Conservation (phyloP, 768 basidiomycete species). For the Austroboletus eburneus region DNA sequence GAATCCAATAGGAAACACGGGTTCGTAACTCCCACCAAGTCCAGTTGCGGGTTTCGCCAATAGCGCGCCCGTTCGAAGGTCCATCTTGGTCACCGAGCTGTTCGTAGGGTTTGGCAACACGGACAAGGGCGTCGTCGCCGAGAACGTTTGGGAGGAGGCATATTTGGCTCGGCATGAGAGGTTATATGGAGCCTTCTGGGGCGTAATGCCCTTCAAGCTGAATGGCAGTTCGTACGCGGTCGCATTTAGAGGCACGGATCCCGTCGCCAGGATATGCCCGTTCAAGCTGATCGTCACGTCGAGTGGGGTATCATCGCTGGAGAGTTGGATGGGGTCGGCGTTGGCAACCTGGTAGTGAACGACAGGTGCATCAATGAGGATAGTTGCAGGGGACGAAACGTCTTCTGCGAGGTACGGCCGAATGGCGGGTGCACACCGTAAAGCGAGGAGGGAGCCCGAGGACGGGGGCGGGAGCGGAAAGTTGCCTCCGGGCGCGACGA, state of each 20-base stretch:
- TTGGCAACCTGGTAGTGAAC: slow-evolving; percentile 45
- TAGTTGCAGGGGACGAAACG: slow-evolving; percentile 36
- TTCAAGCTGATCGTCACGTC: slow-evolving; percentile 44
- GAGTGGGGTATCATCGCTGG: slow-evolving; percentile 20
- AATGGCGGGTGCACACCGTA: slow-evolving; percentile 56
- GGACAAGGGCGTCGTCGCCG: slow-evolving; percentile 41
- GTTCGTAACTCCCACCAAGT: slow-evolving; percentile 44
- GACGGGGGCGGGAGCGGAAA: slow-evolving; percentile 40
- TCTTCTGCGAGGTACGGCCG: slow-evolving; percentile 60
- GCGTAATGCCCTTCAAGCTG: slow-evolving; percentile 42
- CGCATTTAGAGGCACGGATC: slow-evolving; percentile 47
- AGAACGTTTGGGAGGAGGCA: slow-evolving; percentile 41
- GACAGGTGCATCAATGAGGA: slow-evolving; percentile 52
- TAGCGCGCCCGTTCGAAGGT: slow-evolving; percentile 53
- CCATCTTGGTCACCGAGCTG: slow-evolving; percentile 61
- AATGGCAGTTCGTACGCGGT: slow-evolving; percentile 48
- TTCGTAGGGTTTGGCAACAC: slow-evolving; percentile 48
- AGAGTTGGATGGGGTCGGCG: slow-evolving; percentile 39
- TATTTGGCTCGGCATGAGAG: slow-evolving; percentile 26
- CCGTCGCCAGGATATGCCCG: slow-evolving; percentile 40
- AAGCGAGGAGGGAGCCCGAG: slow-evolving; percentile 44
- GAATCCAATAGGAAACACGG: slow-evolving; percentile 45
- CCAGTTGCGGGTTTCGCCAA: slow-evolving; percentile 50
- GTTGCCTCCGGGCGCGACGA: slow-evolving; percentile 47
- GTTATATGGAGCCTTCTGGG: slow-evolving; percentile 33